Percentiles rank a stretch among this genome's conserved stretches.
phyloP scores from a whole-genome alignment of 2,329 filamentous ascomycete species.

The Fusarium sororula region DNA sequence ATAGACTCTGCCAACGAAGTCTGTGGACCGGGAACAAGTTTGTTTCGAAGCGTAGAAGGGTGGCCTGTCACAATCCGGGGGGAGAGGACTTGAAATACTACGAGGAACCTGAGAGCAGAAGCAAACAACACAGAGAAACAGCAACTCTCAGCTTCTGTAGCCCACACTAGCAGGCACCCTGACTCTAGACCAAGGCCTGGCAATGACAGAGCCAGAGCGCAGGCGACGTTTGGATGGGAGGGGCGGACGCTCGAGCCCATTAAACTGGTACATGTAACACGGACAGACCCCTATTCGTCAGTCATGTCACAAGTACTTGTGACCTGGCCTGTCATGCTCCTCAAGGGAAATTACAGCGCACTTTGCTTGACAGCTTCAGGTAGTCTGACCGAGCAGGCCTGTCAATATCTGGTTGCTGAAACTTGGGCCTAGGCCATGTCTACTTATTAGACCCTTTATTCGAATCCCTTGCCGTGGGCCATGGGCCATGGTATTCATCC shows the following conservation, averaged over 20 bases:
- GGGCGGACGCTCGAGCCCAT: conserved; percentile 21
- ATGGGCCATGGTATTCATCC: conserved; percentile 10
- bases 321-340: conserved; percentile 26
- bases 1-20: conserved; percentile 68
- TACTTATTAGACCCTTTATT: conserved; percentile 15
- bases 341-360: conserved; percentile 36
- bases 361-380: conserved; percentile 33
- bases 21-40: conserved; percentile 41
- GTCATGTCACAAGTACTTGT: conserved; percentile 32
- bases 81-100: conserved; percentile 36
- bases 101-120: conserved; percentile 12
- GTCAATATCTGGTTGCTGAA: conserved; percentile 22
- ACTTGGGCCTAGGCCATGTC: conserved; percentile 20
- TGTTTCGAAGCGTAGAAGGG: conserved; percentile 37
- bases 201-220: conserved; percentile 3
- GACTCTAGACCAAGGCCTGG: not conserved
- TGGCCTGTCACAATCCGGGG: conserved; percentile 19
- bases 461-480: conserved; percentile 8
- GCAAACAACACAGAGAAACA: conserved; percentile 29
- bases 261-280: conserved; percentile 32
- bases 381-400: conserved; percentile 26
- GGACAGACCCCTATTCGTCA: not conserved
- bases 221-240: conserved; percentile 25
- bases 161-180: conserved; percentile 11
- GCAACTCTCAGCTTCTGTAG: conserved; percentile 16